A percentile compares a stretch with the other conserved stretches of the same genome.
Evolutionary conservation across 176 grass and related monocot species (phyloP).

Genomic region (Cymbopogon citratus): DNA sequence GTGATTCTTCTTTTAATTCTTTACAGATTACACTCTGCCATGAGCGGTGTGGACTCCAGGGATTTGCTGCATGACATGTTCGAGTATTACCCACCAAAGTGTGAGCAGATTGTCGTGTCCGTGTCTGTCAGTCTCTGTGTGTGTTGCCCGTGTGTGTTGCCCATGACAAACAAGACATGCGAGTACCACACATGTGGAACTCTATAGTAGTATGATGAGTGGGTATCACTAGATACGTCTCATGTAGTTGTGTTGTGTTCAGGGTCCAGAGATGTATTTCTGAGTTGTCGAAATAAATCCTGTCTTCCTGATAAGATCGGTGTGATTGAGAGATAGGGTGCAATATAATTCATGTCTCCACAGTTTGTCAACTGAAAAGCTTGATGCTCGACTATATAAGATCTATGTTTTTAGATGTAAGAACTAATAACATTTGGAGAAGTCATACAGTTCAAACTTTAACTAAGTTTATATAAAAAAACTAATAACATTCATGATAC

Average conservation of each 20-base stretch:
- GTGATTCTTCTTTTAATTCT: neutral
- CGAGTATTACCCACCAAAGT: neutral
- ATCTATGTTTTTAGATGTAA: too few relatives aligned
- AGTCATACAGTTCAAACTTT: too few relatives aligned
- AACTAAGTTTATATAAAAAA: too few relatives aligned
- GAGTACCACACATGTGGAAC: neutral
- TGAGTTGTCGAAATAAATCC: neutral
- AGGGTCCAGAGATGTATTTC: neutral
- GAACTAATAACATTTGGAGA: too few relatives aligned
- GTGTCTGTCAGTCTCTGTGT: neutral
- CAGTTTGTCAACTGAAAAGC: too few relatives aligned
- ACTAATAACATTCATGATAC: too few relatives aligned
- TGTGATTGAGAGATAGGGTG: too few relatives aligned
- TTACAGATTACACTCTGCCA: constrained; percentile 33
- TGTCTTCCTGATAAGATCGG: too few relatives aligned
- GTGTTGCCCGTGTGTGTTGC: too few relatives aligned
- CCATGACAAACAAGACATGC: neutral
- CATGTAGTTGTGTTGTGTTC: neutral
- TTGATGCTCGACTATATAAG: too few relatives aligned
- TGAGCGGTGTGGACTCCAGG: neutral
- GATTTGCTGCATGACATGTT: neutral
- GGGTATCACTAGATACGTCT: neutral
- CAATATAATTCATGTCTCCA: too few relatives aligned
- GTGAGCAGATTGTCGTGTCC: neutral
- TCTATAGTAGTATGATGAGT: neutral